Evolutionary conservation across 2,329 filamentous ascomycete species (phyloP).

Genomic region (Fusarium sp.): DNA sequence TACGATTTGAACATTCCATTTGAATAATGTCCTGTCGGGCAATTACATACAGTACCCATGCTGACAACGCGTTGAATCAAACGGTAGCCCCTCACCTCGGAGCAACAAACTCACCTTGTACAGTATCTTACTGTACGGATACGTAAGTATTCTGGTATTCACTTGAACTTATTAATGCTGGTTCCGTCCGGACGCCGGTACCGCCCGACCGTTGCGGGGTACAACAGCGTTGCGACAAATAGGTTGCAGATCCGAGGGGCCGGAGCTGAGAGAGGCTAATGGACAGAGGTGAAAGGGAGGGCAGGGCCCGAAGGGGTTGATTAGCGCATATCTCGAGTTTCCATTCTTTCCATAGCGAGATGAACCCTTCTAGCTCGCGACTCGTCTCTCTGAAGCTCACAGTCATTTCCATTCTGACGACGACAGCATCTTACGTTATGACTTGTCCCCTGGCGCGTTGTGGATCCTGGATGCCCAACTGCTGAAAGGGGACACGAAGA

Average conservation of each 20-base stretch:
- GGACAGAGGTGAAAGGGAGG: too few relatives aligned
- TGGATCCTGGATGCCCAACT: constrained; percentile 23
- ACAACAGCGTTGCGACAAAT: constrained; percentile 42
- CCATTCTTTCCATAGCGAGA: constrained; percentile 41
- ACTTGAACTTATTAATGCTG: constrained; percentile 15
- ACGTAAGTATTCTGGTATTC: constrained; percentile 2
- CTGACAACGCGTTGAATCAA: constrained; percentile 16
- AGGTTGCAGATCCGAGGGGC: constrained; percentile 45
- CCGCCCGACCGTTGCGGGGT: constrained; percentile 48
- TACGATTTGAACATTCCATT: neutral
- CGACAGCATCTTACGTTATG: constrained; percentile 7
- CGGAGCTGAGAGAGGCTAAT: constrained; percentile 35
- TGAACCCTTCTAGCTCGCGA: constrained; percentile 39
- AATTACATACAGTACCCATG: neutral
- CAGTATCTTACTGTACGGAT: neutral
- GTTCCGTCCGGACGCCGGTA: constrained; percentile 44
- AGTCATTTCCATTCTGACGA: constrained; percentile 16
- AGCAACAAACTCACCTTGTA: constrained; percentile 18
- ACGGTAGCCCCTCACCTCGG: constrained; percentile 29
- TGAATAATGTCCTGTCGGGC: neutral
- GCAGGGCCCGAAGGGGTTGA: neutral
- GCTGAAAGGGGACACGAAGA: constrained; percentile 11
- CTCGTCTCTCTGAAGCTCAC: constrained; percentile 17
- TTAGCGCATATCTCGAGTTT: constrained; percentile 34
- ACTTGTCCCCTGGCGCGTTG: constrained; percentile 19